A percentile compares a stretch with the other conserved stretches of the same genome.
These are phyloP conservation scores for Cercophora scortea DNA, from an alignment of 495 filamentous ascomycete genomes.

Conservation along the genomic window DNA sequence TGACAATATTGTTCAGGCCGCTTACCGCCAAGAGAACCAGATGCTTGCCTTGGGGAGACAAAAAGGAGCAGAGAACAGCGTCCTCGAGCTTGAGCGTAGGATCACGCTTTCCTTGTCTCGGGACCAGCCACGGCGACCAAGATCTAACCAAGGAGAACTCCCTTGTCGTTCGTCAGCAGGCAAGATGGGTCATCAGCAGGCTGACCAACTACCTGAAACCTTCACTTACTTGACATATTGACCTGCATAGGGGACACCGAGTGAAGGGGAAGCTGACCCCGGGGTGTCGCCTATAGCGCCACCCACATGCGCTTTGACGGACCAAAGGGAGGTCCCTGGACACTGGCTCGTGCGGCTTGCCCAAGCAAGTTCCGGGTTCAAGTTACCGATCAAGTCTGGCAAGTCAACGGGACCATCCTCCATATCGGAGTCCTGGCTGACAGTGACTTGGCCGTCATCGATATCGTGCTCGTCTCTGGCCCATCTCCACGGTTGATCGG, in stretches of 20 bases:
- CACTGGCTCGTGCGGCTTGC: slow-evolving; percentile 54
- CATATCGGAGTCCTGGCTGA: slow-evolving; percentile 22
- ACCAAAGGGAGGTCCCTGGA: slow-evolving; percentile 66
- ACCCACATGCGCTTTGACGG: slow-evolving; percentile 47
- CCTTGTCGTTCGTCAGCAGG: slow-evolving; percentile 11
- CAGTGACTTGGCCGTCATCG: slow-evolving; percentile 56
- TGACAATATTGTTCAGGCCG: slow-evolving; percentile 64
- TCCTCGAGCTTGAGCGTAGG: slow-evolving; percentile 59
- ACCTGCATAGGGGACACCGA: slow-evolving; percentile 56
- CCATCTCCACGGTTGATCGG: slow-evolving; percentile 64
- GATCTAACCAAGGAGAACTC: slow-evolving; percentile 72
- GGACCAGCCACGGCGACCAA: slow-evolving; percentile 79
- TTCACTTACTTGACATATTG: slow-evolving; percentile 28
- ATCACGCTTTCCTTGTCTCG: slow-evolving; percentile 61
- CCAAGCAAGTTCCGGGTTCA: slow-evolving; percentile 52
- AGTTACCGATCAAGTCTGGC: slow-evolving; percentile 49
- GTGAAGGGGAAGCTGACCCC: slow-evolving; percentile 35
- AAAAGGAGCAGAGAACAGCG: slow-evolving; percentile 73
- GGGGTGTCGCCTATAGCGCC: slow-evolving; percentile 41
- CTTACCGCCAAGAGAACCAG: slow-evolving; percentile 78
- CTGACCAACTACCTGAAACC: background rate
- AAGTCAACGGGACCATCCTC: slow-evolving; percentile 35
- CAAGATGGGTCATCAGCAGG: background rate
- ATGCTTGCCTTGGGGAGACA: slow-evolving; percentile 65
- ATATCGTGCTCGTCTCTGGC: slow-evolving; percentile 52